Conservation (phyloP, 306 rosid genomes). For the Lablab purpureus region DNA sequence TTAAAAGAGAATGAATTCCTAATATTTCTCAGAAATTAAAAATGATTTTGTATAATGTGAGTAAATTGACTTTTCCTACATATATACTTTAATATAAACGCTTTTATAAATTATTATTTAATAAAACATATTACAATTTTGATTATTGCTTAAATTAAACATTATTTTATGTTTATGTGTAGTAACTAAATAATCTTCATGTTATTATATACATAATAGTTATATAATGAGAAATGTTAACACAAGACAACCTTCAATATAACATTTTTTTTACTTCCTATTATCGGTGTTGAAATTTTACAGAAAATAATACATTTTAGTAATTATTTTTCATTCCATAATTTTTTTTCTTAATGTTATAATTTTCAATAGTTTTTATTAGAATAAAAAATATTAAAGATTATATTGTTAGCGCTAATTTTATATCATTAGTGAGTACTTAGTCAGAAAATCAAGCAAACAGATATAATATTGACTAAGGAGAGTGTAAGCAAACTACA, state of each 20-base stretch:
- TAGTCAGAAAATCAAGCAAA: not conserved
- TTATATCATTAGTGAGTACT: not conserved
- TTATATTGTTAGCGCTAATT: too few relatives aligned
- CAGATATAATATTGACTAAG: not conserved
- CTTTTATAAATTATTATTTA: not conserved
- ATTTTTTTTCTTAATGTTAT: not conserved
- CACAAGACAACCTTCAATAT: too few relatives aligned
- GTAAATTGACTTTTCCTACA: not conserved
- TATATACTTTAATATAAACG: not conserved
- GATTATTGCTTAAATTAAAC: not conserved
- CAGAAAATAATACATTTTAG: too few relatives aligned
- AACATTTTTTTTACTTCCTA: too few relatives aligned
- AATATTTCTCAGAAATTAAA: not conserved
- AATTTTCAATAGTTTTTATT: not conserved
- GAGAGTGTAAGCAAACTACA: constrained; percentile 4
- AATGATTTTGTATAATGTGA: not conserved
- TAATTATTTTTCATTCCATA: too few relatives aligned
- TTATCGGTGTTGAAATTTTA: too few relatives aligned
- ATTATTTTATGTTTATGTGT: not conserved
- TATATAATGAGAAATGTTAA: not conserved
- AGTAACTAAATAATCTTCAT: not conserved
- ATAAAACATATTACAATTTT: not conserved
- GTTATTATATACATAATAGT: not conserved
- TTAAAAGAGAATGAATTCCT: too few relatives aligned
- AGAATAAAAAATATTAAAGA: too few relatives aligned